Evolutionary conservation across 2,329 filamentous ascomycete genomes (phyloP), one percentile per base, ranked within the genome.

Genomic region (Calonectria naviculata): DNA sequence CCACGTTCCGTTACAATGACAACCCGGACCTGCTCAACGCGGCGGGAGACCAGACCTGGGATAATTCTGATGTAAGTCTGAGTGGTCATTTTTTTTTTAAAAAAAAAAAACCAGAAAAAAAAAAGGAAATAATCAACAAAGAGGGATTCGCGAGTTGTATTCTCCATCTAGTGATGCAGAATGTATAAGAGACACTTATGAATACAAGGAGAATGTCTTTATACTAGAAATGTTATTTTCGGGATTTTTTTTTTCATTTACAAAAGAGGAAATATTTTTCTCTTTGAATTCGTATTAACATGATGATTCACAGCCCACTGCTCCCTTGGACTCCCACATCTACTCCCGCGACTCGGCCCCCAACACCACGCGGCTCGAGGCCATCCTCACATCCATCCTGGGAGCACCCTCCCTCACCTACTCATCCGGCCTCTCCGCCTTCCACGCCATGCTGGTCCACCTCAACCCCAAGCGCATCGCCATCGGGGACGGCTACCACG

Each of bases 401-500:
- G 88, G 90, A 74, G 93, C 89, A 6, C 93, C 92, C 3, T 84
- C 89, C 1, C 80, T 98, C 31, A 94, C 93, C 63, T 99, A 98
- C 85, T 86, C 90, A 42, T 97, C 94, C 4, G 97, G 97, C 5
- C 90, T 98, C 26, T 90, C 94, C 13, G 94, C 96, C 63, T 95
- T 98, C 85, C 94, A 98, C 83, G 95, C 94, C 36, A 86, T 97
- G 70, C 88, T 98, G 2, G 92, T 95, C n/a, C 91, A 92, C 79
- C 85, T 97, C 10, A 95, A 97, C 81, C 97, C 97, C 1, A 91
- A 91, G 76, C 92, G 93, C 70, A 91, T 98, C 67, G 93, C 95
- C 75, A 95, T 98, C 74, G 92, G 92, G 42, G 91, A 89, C 19
- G 95, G 95, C 47, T 99, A 98, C 84, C 97, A 98, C 85, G 97